Evolutionary conservation across 2,329 filamentous ascomycete species (phyloP).

Genomic region (Monilinia vaccinii-corymbosi): DNA sequence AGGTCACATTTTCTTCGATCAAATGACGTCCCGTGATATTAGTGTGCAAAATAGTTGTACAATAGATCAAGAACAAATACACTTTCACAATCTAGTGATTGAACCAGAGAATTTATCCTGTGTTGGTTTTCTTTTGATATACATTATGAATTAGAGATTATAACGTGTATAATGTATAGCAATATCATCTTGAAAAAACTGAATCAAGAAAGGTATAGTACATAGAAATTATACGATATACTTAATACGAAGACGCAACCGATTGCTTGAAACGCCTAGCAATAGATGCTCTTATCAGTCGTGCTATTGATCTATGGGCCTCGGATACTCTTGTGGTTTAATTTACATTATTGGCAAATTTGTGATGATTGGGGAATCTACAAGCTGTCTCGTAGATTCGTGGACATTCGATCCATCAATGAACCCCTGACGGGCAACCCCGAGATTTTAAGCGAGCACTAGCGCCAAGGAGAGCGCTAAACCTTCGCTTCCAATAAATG

Average conservation of each 20-base stretch:
- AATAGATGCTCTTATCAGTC: too few species aligned
- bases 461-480: background rate
- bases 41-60: background rate
- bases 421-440: too few species aligned
- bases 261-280: too few species aligned
- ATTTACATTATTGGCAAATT: background rate
- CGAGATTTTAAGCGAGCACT: background rate
- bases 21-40: too few species aligned
- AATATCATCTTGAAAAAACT: background rate
- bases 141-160: background rate
- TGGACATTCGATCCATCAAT: background rate
- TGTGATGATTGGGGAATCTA: background rate
- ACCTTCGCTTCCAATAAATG: background rate
- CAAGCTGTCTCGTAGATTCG: background rate
- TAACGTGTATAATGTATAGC: background rate
- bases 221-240: too few species aligned
- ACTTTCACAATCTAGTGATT: background rate
- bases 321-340: background rate
- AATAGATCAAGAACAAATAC: background rate
- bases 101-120: background rate
- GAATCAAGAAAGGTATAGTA: too few species aligned
- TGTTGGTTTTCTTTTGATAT: background rate
- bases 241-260: too few species aligned
- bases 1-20: too few species aligned
- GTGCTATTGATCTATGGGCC: too few species aligned